Base-by-base conservation (phyloP, 305 asterid genomes). In the Stenogyne calaminthoides region DNA sequence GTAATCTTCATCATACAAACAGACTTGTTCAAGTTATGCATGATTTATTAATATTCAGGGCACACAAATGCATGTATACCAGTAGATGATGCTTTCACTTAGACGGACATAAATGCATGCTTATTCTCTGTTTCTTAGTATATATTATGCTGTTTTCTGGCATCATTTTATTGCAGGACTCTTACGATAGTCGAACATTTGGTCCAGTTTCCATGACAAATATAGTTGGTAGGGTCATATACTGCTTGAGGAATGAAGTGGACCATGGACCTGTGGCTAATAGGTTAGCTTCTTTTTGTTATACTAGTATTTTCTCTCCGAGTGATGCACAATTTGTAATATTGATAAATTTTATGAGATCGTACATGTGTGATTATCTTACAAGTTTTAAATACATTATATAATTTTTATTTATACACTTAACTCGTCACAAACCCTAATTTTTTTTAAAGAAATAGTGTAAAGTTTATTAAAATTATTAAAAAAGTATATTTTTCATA, bases 261-360 rank as follows among this genome's bases (percentile, higher is more conserved):
- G 98, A 90, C 79, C 98, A 92, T 64, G 96, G 96, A 60, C 93
- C 96, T 57, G 88, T 90, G 44, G 78, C 83, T 74, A 92, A 92
- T 74, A 90, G 96, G 98, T 92, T 64, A 58, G 82, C 65, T 25
- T 27, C 59, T 49, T 39, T 22, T 49, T 9, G 40, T 46, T 32
- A 32, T 32, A 32, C 7, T 32, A 32, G 36, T 32, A 32, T 5
- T 32, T 32, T 32, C 36, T 32, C 36, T 25, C 36, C 7, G 36
- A 3, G 7, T 32, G 36, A 32, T 5, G 36, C 36, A 32, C 36
- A 32, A 32, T 32, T 32, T 32, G 36, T 1, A 32, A 4, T 4
- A 0, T 32, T 32, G 36, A 32, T 32, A 32, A 27, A 27, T 4
- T 32, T 32, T 32, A 32, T 32, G 36, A 32, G 36, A 32, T 32